These are phyloP conservation scores for Geotrichum australiense DNA, from an alignment of 1,139 yeast genomes.

Conservation along the genomic window DNA sequence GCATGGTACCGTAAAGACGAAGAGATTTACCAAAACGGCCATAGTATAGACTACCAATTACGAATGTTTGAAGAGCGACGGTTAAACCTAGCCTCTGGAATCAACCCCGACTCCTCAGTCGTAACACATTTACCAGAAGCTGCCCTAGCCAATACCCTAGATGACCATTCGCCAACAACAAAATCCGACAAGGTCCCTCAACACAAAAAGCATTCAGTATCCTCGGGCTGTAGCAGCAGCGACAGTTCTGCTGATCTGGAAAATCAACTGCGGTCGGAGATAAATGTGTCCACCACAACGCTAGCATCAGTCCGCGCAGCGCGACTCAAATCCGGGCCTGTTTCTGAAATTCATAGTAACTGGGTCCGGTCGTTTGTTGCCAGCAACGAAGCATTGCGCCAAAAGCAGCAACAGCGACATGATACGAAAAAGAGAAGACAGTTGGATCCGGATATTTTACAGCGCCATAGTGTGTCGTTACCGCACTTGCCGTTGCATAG, in stretches of 20 bases:
- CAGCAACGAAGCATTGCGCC: constrained; percentile 10
- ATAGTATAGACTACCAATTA: constrained; percentile 8
- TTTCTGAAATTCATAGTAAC: constrained; percentile 5
- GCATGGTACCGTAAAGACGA: constrained; percentile 11
- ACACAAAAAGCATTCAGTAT: not conserved
- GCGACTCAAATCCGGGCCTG: not conserved
- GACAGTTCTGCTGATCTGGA: not conserved
- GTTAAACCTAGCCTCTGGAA: too few species aligned
- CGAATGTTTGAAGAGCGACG: constrained; percentile 5
- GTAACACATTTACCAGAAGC: too few species aligned
- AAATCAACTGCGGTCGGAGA: not conserved
- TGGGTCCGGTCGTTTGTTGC: constrained; percentile 10
- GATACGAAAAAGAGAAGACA: not conserved
- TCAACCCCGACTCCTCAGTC: too few species aligned
- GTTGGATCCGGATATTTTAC: too few species aligned
- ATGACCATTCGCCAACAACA: too few species aligned
- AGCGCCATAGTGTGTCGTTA: too few species aligned
- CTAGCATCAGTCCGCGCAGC: not conserved
- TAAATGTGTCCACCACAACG: not conserved
- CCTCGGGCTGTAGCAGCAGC: constrained; percentile 1
- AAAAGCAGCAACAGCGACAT: constrained; percentile 2
- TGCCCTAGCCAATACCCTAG: too few species aligned
- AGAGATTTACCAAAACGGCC: constrained; percentile 1
- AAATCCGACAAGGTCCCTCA: constrained; percentile 1
- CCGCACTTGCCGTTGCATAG: too few species aligned